phyloP scores from a whole-genome alignment of 768 basidiomycete genomes.

The Pisolithus tinctorius region DNA sequence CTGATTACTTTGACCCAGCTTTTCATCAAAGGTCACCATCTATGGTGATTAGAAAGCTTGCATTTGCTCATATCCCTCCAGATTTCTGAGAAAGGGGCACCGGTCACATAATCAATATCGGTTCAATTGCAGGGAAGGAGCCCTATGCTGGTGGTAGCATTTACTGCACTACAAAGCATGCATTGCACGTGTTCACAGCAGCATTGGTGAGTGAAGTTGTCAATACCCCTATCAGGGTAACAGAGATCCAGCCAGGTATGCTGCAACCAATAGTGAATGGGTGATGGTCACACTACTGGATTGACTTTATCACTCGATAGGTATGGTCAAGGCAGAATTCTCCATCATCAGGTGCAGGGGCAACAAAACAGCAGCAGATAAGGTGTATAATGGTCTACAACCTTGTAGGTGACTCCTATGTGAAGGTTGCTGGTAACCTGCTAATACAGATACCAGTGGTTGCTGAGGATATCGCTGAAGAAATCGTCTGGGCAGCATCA shows the following conservation, averaged over 20 bases:
- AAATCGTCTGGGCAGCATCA: constrained; percentile 94
- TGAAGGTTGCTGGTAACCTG: not conserved
- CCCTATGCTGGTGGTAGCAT: constrained; percentile 88
- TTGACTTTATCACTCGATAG: constrained; percentile 25
- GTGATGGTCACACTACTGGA: constrained; percentile 2
- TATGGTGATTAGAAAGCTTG: not conserved
- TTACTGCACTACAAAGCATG: constrained; percentile 88
- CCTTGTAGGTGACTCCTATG: constrained; percentile 54
- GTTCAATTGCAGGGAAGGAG: constrained; percentile 85
- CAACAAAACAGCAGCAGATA: constrained; percentile 72
- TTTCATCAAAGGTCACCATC: constrained; percentile 43
- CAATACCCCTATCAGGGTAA: constrained; percentile 86
- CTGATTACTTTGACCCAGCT: constrained; percentile 81
- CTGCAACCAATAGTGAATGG: constrained; percentile 4
- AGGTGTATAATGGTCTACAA: constrained; percentile 85
- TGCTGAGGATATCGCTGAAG: constrained; percentile 88
- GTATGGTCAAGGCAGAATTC: constrained; percentile 91
- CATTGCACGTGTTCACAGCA: constrained; percentile 81
- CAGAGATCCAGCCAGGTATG: constrained; percentile 87
- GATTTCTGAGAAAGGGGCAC: constrained; percentile 73
- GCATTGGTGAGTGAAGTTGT: constrained; percentile 83
- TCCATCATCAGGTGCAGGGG: constrained; percentile 87
- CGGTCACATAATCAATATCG: constrained; percentile 92
- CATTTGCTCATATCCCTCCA: constrained; percentile 22
- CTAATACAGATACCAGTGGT: constrained; percentile 43